Base-by-base conservation (phyloP, 352 stramenopile species). In the Pythium chondricola region DNA sequence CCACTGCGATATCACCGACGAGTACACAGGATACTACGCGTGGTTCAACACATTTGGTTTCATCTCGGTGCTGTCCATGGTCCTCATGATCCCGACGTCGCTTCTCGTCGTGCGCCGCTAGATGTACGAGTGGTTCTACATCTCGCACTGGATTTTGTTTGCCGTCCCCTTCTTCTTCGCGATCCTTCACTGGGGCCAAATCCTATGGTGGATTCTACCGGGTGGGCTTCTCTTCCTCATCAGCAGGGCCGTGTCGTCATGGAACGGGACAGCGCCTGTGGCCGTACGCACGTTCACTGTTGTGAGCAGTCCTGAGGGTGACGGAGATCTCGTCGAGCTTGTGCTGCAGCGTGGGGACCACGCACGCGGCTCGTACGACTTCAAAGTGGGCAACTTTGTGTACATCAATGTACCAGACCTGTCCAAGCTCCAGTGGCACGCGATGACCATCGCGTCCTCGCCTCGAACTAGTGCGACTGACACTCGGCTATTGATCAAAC, bases 181-280 rank as follows among this genome's bases (percentile, higher is more conserved):
- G 21, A 46, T 71, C 2, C 43, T 83, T 35, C 71, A 83, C 50
- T 79, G 54, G 52, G 29, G 32, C 8, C 38, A 36, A 14, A 66
- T 63, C 16, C 51, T 70, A 7, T 63, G 57, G 55, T 79, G 59
- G 56, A 29, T 78, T 21, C 56, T 75, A 5, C 62, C 65, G n/a
- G n/a, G 66, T 82, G 4, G 50, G 69, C 39, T 68, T 83, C 55
- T 87, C 39, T 89, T 75, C 64, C 87, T 85, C 56, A 83, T 89
- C 16, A 63, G 62, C 9, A 45, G 71, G 13, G 42, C 76, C 16
- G 11, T 77, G 31, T 82, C 48, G 43, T 68, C 17, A 33, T 69
- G 16, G 61, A 61, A 25, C 67, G 71, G 33, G 56, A 53, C 3
- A 27, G 65, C 9, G 74, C 65, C 7, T 43, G 35, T n/a, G 35